phyloP scores from a whole-genome alignment of 805 yeast genomes.

The Kuraishia molischiana region DNA sequence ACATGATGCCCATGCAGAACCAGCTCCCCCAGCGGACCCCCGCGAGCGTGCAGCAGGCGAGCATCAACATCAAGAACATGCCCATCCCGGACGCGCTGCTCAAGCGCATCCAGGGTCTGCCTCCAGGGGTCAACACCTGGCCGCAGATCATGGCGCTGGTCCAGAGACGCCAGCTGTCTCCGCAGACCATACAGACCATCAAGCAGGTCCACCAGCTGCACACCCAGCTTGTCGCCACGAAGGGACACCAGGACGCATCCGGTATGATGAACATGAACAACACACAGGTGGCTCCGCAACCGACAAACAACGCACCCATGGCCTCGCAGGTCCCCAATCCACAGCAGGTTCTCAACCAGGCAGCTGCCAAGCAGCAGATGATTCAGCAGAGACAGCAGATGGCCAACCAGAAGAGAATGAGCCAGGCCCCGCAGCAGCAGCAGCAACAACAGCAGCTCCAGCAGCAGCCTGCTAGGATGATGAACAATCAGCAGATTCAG shows the following conservation, averaged over 20 bases:
- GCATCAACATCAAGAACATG: slow-evolving; percentile 36
- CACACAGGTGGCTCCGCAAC: neutral
- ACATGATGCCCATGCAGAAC: slow-evolving; percentile 20
- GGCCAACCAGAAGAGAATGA: slow-evolving; percentile 1
- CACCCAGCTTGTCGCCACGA: slow-evolving; percentile 5
- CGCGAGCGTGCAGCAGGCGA: neutral
- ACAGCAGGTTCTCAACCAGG: slow-evolving; percentile 4
- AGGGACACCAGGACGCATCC: slow-evolving; percentile 7
- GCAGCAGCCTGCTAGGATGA: neutral
- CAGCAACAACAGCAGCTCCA: neutral
- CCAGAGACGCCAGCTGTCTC: slow-evolving; percentile 47
- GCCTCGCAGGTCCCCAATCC: slow-evolving; percentile 2
- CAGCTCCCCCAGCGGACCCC: slow-evolving; percentile 14
- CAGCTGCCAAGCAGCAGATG: slow-evolving; percentile 7
- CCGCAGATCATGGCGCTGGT: slow-evolving; percentile 58
- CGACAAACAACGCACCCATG: neutral
- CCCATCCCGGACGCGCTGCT: slow-evolving; percentile 68
- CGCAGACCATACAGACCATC: slow-evolving; percentile 46
- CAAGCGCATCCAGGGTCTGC: slow-evolving; percentile 62
- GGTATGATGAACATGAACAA: slow-evolving; percentile 9
- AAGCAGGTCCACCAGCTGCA: slow-evolving; percentile 53
- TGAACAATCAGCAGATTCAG: neutral
- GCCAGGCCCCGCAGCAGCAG: neutral
- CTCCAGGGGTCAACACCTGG: slow-evolving; percentile 78
- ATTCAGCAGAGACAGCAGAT: slow-evolving; percentile 6